Evolutionary conservation across 108 stramenopile species (phyloP).

Genomic region (Craspedostauros australis): DNA sequence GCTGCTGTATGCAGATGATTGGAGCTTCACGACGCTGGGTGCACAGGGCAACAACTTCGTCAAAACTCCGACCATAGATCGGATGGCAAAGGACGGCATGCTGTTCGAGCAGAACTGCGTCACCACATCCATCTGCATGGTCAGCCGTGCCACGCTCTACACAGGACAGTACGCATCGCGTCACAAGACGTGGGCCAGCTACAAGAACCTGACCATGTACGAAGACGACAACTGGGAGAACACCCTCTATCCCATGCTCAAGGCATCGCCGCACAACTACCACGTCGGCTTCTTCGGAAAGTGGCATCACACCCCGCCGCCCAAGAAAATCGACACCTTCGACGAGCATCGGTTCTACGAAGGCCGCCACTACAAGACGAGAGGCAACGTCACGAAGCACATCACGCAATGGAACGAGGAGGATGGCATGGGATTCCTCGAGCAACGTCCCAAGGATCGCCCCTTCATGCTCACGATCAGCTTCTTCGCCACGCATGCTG

Average conservation of each 20-base stretch:
- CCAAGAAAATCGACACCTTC: no score
- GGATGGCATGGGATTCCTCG: constrained; percentile 58
- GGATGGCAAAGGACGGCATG: constrained; percentile 65
- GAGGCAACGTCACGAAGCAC: no score
- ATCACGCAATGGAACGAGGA: constrained; percentile 63
- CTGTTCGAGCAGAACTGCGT: constrained; percentile 76
- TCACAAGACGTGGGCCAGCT: no score
- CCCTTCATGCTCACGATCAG: constrained; percentile 71
- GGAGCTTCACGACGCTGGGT: constrained; percentile 39
- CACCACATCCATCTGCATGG: constrained; percentile 79
- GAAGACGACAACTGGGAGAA: no score
- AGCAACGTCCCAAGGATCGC: constrained; percentile 26
- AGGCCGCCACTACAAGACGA: no score
- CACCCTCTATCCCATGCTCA: no score
- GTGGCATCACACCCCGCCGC: no score
- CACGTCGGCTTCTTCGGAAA: no score
- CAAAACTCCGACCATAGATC: constrained; percentile 67
- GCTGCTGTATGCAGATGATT: constrained; percentile 58
- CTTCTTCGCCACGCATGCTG: constrained; percentile 85
- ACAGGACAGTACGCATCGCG: constrained; percentile 60
- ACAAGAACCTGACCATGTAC: no score
- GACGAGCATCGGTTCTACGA: no score
- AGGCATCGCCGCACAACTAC: no score
- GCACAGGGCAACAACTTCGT: no score
- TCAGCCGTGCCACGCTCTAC: constrained; percentile 60